phyloP scores from a whole-genome alignment of 1,139 yeast species.

The Magnusiomyces paraingens region DNA sequence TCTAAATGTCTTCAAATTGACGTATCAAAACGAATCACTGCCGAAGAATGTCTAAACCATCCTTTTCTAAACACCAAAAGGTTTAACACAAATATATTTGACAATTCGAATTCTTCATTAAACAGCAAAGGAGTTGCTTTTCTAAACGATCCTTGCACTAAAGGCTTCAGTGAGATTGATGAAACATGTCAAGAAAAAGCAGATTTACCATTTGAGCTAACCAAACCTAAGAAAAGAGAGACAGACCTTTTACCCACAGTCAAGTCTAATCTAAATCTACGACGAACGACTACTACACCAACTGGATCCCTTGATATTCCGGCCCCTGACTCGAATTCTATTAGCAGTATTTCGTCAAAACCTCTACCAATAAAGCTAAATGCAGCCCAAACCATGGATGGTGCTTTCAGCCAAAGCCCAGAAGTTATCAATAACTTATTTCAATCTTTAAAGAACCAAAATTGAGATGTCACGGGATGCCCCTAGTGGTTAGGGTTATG shows the following conservation, averaged over 20 bases:
- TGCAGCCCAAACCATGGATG: slow-evolving; percentile 30
- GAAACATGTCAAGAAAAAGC: not conserved
- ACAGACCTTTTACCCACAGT: slow-evolving; percentile 34
- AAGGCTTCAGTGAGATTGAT: not conserved
- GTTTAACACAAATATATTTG: slow-evolving; percentile 19
- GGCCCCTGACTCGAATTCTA: not conserved
- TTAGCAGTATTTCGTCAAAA: slow-evolving; percentile 2
- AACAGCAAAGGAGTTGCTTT: no score
- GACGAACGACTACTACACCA: slow-evolving; percentile 19
- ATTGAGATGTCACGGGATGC: not conserved
- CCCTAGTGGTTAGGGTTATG: no score
- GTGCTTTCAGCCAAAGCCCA: slow-evolving; percentile 32
- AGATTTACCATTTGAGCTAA: slow-evolving; percentile 4
- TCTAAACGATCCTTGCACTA: not conserved
- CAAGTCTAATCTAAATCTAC: slow-evolving; percentile 28
- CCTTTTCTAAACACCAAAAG: slow-evolving; percentile 37
- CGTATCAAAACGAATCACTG: slow-evolving; percentile 43
- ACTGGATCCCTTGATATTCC: slow-evolving; percentile 8
- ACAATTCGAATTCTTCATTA: no score
- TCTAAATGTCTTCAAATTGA: slow-evolving; percentile 48
- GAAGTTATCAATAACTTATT: slow-evolving; percentile 16
- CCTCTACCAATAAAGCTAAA: slow-evolving; percentile 11
- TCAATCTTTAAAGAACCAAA: slow-evolving; percentile 2
- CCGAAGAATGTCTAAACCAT: slow-evolving; percentile 44
- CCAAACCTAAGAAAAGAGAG: slow-evolving; percentile 18